Evolutionary conservation across 176 grass and related monocot genomes (phyloP), one percentile per base, ranked within the genome.

Genomic region (Phyllostachys edulis): DNA sequence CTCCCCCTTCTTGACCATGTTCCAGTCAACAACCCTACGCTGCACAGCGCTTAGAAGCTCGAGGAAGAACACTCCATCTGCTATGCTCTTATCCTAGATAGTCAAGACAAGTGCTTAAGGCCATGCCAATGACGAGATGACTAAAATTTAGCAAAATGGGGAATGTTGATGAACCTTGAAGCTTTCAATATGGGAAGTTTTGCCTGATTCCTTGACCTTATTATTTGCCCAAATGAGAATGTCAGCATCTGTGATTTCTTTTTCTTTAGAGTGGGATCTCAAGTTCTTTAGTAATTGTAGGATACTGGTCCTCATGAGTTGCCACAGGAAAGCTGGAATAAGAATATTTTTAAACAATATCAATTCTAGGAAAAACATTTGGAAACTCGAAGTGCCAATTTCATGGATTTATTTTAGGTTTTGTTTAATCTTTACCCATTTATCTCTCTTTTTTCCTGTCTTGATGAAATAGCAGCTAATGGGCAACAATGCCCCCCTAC

Each of bases 281-380:
- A 99, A 84, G 74, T 99, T 99, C 78, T 86, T 99, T 69, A 99
- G 72, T 40, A 99, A 81, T 21, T 99, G 93, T 67, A 99, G 83
- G 84, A 99, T 99, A 76, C 94, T 99, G 47, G 85, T 92, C 86
- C 96, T 95, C 96, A 99, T 99, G 65, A 99, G 82, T 88, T 94
- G 96, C 96, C 96, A 96, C 27, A 99, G 39, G 85, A 89, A 99
- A 81, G 96, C 96, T 99, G 77, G 5, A 74, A 52, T 51, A 67
- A 85, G 57, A 32, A 60, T 26, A 59, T 6, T 67, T 39, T 14
- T 38, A 34, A 70, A 51, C 0, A 75, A 80, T 41, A 36, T 18
- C 9, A 40, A 63, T 40, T 42, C 21, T 5, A 23, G 17, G 42
- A 50, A 77, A 13, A 32, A 41, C 42, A 84, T 52, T 65, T 67